Base-by-base conservation (phyloP, 345 rosid genomes). In the Hibiscus trionum region DNA sequence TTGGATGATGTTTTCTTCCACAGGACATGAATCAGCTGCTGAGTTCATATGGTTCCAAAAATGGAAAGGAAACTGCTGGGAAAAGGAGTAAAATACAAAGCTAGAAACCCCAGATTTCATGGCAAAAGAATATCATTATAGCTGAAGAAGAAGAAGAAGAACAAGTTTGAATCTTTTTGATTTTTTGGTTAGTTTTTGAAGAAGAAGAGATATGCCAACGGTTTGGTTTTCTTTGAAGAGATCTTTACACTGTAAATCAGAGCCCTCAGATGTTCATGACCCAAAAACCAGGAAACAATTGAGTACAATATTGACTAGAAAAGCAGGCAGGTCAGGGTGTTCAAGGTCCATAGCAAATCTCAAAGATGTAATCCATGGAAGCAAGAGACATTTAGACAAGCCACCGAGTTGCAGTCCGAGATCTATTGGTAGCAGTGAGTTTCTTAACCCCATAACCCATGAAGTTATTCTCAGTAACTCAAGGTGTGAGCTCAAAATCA, bases 341-440 rank as follows among this genome's bases (percentile, higher is more conserved):
- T 95, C 99, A 49, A 90, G 99, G 90, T 95, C 99, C 2, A 95
- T 95, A 81, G 92, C 99, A 16, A 95, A 95, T 81, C 97, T 95
- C 53, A 95, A 90, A 80, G 99, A 91, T 77, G 99, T 95, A 26
- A 95, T 95, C 71, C 97, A 95, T 76, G 99, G 99, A 42, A 95
- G 99, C 89, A 95, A 95, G 83, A 82, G 97, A 15, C 97, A 95
- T 73, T 72, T 86, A 57, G 97, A 92, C 72, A 89, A 80, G 75
- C 97, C 99, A 19, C 92, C 97, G 4, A 91, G 91, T 56, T 91
- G 97, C 74, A 95, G 99, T 69, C 99, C 99, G 67, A 89, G 99
- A 73, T 95, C 99, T 69, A 92, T 95, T 19, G 99, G 99, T 29
- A 95, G 99, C 85, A 95, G 92, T 81, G 99, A 95, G 90, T 92